Evolutionary conservation across 2,329 filamentous ascomycete genomes (phyloP), one percentile per base, ranked within the genome.

Genomic region (Coniochaeta pulveracea): DNA sequence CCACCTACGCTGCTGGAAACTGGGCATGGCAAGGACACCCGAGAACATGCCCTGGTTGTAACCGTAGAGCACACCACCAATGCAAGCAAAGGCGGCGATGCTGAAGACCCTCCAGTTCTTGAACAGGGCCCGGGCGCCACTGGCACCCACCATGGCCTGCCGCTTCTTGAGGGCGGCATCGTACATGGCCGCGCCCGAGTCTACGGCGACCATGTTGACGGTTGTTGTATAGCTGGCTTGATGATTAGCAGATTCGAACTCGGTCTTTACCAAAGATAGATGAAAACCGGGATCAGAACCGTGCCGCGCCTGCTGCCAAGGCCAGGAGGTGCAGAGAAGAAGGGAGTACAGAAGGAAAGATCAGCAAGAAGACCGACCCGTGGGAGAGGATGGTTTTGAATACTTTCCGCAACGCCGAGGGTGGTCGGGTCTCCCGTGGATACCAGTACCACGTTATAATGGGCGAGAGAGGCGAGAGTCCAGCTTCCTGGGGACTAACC

Each of bases 31-130:
- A 7, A 76, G 51, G 6, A 86, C 72, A 16, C 80, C 80, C n/a
- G 72, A 73, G 56, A 84, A 83, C 56, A 84, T 78, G 43, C 80
- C 81, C 50, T 84, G 77, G 48, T 85, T 84, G 56, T 84, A 85
- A 14, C 81, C 78, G 50, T 82, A 74, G 2, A 75, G 55, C 3
- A 75, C 57, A 34, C 73, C 72, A 14, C 74, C 74, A 26, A 78
- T 71, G 39, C 72, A 77, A 6, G 73, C 72, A 47, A 78, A 78
- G 26, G 67, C 56, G 2, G 72, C 70, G 37, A 77, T 66, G n/a
- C 64, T 57, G 42, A 74, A 72, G 11, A 78, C 72, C 26, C 65
- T 69, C 46, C 65, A 66, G 45, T 77, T 78, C 51, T 72, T 75
- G 10, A 75, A 48, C 26, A 77, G 51, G 10, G 68, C 69, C 12